A percentile compares a stretch with the other conserved stretches of the same genome.
Evolutionary conservation across 2,329 filamentous ascomycete genomes (phyloP).

Genomic region (Fusarium oligoseptatum): DNA sequence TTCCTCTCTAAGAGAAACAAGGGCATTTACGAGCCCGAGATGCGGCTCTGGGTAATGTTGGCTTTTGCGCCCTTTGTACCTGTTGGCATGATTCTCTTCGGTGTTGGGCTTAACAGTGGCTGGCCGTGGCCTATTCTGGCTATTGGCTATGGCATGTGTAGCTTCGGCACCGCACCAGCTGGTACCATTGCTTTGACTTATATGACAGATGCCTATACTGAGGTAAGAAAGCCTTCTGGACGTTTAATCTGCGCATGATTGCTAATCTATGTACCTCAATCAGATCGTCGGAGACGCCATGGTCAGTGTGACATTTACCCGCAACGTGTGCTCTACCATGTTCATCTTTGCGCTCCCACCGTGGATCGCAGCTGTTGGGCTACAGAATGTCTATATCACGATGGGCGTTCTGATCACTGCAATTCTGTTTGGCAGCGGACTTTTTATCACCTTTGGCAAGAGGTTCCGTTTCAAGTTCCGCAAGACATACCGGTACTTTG

Average conservation of each 20-base stretch:
- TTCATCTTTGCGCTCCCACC: constrained; percentile 16
- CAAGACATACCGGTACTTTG: neutral
- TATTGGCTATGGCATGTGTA: constrained; percentile 4
- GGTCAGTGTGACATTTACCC: constrained; percentile 9
- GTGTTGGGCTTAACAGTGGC: constrained; percentile 6
- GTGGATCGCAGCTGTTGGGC: neutral
- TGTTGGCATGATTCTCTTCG: neutral
- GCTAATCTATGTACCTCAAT: neutral
- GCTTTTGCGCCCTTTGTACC: neutral
- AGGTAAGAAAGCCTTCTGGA: neutral
- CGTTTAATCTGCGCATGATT: neutral
- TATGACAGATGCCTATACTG: constrained; percentile 7
- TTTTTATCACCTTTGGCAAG: constrained; percentile 6
- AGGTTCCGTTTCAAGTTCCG: neutral
- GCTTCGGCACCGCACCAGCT: neutral
- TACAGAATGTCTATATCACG: constrained; percentile 11
- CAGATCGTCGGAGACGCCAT: constrained; percentile 11
- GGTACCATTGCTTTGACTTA: constrained; percentile 8
- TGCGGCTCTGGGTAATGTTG: constrained; percentile 48
- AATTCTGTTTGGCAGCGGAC: neutral
- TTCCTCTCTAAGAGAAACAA: constrained; percentile 53
- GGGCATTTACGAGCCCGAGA: constrained; percentile 59
- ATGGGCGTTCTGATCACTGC: constrained; percentile 5
- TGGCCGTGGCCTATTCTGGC: constrained; percentile 9
- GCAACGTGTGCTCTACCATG: neutral